Evolutionary conservation across 148 eudicot species (phyloP), one percentile per base, ranked within the genome.

Genomic region (Euryodendron excelsum): DNA sequence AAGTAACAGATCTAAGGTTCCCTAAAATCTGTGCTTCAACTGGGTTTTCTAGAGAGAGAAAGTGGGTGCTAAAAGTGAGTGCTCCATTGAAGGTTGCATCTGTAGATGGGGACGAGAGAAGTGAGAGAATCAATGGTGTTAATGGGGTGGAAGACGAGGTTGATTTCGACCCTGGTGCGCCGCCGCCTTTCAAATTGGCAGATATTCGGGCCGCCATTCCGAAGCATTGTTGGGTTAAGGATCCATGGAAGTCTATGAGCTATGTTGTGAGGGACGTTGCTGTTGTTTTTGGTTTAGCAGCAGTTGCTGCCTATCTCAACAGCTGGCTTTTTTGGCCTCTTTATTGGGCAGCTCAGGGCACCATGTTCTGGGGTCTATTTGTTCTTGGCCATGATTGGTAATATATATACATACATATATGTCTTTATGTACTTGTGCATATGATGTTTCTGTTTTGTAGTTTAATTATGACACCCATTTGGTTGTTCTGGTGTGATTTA

Each of bases 211-310:
- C 85, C 0, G 85, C 89, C 31, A 87, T 87, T 39, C 86, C 87
- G 23, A 77, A 83, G 53, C 90, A 87, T 79, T 87, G 87, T 67
- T 84, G 87, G 87, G 89, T 82, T 5, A 84, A 80, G 74, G 68
- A 84, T 58, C 83, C 89, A 10, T 82, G 85, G 86, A 79, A 75
- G 53, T 87, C 90, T n/a, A 82, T 73, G 80, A 53, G 56, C 37
- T 87, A 82, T 73, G 87, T 87, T 36, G 80, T 55, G 17, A 75
- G 82, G 33, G 90, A 87, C 62, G 77, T 80, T 30, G 61, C 33
- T 41, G 78, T 77, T 52, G 86, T 82, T 50, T 25, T 75, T 56
- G 84, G 84, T 25, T 78, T 82, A 52, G 82, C 79, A 1, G 82
- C 74, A 11, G 48, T n/a, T 25, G 75, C 81, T 12, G 71, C 75